phyloP scores from a whole-genome alignment of 192 early-diverging fungal genomes.

The Geosiphon pyriformis region DNA sequence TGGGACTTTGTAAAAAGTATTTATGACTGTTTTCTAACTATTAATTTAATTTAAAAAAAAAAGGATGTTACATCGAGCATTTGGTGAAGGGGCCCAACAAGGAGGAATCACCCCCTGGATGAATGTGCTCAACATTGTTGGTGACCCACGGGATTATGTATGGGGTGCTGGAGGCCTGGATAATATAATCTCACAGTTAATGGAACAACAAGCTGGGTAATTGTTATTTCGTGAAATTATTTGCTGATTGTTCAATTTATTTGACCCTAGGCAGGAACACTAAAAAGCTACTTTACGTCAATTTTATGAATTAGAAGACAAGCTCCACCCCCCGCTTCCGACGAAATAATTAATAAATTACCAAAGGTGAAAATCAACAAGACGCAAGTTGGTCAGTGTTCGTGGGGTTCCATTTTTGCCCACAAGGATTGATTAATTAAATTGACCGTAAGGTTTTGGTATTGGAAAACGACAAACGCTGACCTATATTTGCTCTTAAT shows the following conservation, averaged over 20 bases:
- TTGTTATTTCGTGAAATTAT: constrained; percentile 3
- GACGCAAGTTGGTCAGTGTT: constrained; percentile 45
- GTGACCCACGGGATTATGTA: constrained; percentile 76
- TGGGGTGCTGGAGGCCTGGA: constrained; percentile 79
- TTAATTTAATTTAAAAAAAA: constrained; percentile 26
- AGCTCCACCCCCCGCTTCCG: constrained; percentile 76
- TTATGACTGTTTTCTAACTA: constrained; percentile 29
- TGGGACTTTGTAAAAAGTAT: constrained; percentile 21
- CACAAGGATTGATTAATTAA: not conserved
- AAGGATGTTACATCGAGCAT: constrained; percentile 16
- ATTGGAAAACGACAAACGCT: not conserved
- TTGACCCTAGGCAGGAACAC: too few relatives aligned
- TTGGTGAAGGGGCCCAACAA: constrained; percentile 19
- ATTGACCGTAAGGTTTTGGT: too few relatives aligned
- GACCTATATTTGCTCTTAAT: not conserved
- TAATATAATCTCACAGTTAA: constrained; percentile 81
- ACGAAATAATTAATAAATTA: constrained; percentile 66
- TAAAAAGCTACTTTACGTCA: not conserved
- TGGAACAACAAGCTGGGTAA: constrained; percentile 65
- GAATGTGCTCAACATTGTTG: constrained; percentile 28
- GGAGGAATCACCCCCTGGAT: constrained; percentile 2
- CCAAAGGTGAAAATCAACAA: constrained; percentile 45
- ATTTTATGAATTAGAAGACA: constrained; percentile 41
- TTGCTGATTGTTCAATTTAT: not conserved
- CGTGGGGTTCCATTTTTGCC: not conserved